These are phyloP conservation scores for Heterobasidion irregulare DNA, from an alignment of 1,284 basidiomycete genomes.

Conservation along the genomic window DNA sequence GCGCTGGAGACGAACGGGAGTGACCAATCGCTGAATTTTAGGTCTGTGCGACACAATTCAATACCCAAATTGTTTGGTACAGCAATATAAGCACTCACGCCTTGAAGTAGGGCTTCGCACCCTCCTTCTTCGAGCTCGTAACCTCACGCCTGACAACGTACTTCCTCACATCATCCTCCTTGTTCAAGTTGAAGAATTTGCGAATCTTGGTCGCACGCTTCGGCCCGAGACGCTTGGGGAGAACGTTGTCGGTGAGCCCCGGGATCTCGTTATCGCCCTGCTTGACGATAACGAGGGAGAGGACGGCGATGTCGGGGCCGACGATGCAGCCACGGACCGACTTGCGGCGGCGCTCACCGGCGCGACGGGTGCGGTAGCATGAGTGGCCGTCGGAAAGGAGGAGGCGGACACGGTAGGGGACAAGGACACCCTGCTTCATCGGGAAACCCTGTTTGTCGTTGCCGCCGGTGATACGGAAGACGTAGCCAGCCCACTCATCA, in stretches of 20 bases:
- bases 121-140: slow-evolving; percentile 82
- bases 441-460: slow-evolving; percentile 98
- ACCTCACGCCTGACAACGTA: slow-evolving; percentile 95
- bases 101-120: slow-evolving; percentile 96
- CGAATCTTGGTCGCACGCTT: slow-evolving; percentile 96
- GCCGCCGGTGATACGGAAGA: slow-evolving; percentile 95
- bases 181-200: slow-evolving; percentile 95
- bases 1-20: slow-evolving; percentile 92
- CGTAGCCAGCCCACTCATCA: slow-evolving; percentile 96
- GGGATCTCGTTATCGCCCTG: slow-evolving; percentile 92
- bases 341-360: slow-evolving; percentile 97
- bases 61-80: too few relatives aligned
- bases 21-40: slow-evolving; percentile 90
- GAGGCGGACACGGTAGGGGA: slow-evolving; percentile 90
- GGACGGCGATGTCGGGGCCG: slow-evolving; percentile 92
- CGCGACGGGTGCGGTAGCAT: slow-evolving; percentile 91
- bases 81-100: slow-evolving; percentile 53
- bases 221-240: slow-evolving; percentile 94
- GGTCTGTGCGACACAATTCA: slow-evolving; percentile 34
- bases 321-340: slow-evolving; percentile 98
- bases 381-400: slow-evolving; percentile 95
- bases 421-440: slow-evolving; percentile 99
- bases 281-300: slow-evolving; percentile 94
- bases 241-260: slow-evolving; percentile 87
- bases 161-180: slow-evolving; percentile 98